Base-by-base conservation (phyloP, 1,284 basidiomycete species). In the Ganoderma resinaceum region DNA sequence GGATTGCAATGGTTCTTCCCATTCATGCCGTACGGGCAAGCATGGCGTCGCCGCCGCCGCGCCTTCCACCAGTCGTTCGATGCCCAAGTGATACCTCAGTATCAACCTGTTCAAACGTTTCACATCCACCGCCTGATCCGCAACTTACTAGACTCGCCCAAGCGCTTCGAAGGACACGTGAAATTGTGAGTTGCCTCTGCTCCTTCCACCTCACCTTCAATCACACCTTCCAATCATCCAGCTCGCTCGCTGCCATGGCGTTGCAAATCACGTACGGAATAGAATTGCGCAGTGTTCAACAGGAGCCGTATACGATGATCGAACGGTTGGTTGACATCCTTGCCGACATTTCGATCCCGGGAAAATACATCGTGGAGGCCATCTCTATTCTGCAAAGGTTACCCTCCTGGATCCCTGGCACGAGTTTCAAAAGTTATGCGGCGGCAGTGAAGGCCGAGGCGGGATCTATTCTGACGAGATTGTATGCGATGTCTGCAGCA, bases 331-430 rank as follows among this genome's bases (percentile, higher is more conserved):
- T 35, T 3, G 37, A 61, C 11, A 38, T 68, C 7, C 29, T 52
- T 5, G 65, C 63, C 38, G 62, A 37, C 16, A 31, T 68, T 7
- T 23, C 59, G 0, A 29, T 65, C 20, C 70, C 70, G 1, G 70
- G 70, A 6, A 53, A 58, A 12, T 71, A 65, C 16, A 55, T 55
- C 31, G 61, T 66, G 20, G 55, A 62, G 43, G 16, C 59, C 49
- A 20, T 62, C n/a, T 40, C 20, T 8, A 18, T 62, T 67, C 70
- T 76, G 46, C 65, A 66, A 35, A 52, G 70, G 46, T 62, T 76
- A 18, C 75, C 76, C 3, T 40, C 57, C 16, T 77, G 77, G 75
- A 64, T 78, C 38, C 76, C 76, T 16, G 76, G 76, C 2, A 67
- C 73, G 6, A 67, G 61, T 16, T 76, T 76, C 52, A 68, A 65